Conservation (phyloP, 2,329 filamentous ascomycete genomes). For the Cylindrodendrum hubeiense region DNA sequence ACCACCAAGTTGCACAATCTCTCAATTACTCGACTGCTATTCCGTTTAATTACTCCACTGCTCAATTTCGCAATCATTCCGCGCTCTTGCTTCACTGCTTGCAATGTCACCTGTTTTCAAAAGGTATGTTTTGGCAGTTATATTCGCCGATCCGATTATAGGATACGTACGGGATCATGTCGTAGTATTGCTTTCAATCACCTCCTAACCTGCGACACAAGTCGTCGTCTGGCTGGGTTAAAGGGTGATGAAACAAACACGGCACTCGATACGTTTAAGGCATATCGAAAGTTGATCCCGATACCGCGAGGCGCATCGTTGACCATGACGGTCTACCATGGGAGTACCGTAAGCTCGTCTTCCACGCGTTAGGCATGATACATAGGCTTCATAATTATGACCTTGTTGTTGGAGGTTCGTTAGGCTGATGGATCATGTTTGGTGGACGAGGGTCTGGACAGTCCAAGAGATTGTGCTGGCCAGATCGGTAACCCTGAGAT, state of each 20-base stretch:
- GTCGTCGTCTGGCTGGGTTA: not conserved
- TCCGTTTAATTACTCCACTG: no score
- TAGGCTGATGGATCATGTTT: not conserved
- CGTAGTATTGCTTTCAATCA: no score
- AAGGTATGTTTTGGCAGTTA: no score
- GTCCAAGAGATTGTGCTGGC: not conserved
- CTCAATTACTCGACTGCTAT: no score
- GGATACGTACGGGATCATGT: no score
- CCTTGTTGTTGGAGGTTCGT: not conserved
- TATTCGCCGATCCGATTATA: no score
- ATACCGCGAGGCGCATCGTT: not conserved
- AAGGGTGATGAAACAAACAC: not conserved
- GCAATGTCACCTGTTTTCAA: no score
- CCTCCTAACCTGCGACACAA: not conserved
- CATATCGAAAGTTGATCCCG: not conserved
- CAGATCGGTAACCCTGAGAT: not conserved
- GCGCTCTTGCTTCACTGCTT: no score
- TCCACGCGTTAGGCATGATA: not conserved
- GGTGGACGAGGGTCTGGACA: not conserved
- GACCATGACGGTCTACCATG: not conserved
- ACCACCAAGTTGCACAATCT: no score
- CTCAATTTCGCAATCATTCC: no score
- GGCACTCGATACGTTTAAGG: not conserved
- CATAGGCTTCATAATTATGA: not conserved
- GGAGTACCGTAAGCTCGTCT: not conserved